Percentiles rank a stretch among this genome's conserved stretches.
These are phyloP conservation scores for Pseudogymnoascus sp. DNA, from an alignment of 2,329 filamentous ascomycete genomes.

Conservation along the genomic window DNA sequence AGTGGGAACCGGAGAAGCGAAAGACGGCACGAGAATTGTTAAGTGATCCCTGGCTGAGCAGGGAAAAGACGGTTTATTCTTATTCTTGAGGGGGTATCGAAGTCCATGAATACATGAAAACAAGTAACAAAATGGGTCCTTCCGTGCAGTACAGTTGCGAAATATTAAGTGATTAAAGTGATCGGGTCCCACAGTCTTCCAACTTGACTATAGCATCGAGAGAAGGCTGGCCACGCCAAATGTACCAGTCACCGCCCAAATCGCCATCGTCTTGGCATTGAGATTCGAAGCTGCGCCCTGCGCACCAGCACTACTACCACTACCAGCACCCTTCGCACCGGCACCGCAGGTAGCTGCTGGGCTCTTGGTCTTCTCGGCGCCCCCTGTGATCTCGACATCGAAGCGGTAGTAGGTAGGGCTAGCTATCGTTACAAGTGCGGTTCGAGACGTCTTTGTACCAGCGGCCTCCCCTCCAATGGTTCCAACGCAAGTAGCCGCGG, in stretches of 20 bases:
- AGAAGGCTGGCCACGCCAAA: background rate
- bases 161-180: background rate
- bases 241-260: background rate
- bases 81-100: background rate
- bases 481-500: background rate
- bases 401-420: background rate
- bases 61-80: background rate
- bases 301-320: too few relatives aligned
- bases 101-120: background rate
- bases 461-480: background rate
- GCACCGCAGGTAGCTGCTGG: background rate
- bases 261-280: background rate
- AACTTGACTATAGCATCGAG: conserved; percentile 13
- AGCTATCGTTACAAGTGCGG: background rate
- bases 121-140: too few relatives aligned
- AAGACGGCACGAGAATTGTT: conserved; percentile 16
- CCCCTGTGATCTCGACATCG: background rate
- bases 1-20: conserved; percentile 17
- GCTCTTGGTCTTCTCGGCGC: background rate
- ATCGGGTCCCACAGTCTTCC: background rate
- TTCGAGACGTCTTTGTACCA: background rate
- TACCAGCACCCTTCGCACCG: too few relatives aligned
- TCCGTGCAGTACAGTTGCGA: background rate
- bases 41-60: conserved; percentile 15
- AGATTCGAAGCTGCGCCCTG: background rate